Base-by-base conservation (phyloP, 768 basidiomycete species). In the Panellus pusillus region DNA sequence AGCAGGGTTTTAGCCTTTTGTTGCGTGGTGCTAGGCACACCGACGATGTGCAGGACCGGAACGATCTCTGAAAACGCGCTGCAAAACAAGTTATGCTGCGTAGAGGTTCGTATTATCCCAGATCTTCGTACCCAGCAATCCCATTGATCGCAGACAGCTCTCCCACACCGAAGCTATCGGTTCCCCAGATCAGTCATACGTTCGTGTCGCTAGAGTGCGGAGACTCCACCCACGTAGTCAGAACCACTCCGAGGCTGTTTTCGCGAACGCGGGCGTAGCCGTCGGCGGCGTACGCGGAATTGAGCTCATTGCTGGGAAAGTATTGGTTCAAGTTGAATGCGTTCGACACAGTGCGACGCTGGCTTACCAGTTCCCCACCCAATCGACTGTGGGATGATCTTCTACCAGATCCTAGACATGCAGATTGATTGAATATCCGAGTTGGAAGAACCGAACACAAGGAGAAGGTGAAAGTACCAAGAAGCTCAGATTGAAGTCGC, bases 191-290 rank as follows among this genome's bases (percentile, higher is more conserved):
- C 32, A 35, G 8, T 35, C 8, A 35, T 14, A 24, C 24, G 24
- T 6, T 6, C 24, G 24, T 6, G 24, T 24, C 24, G 24, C 24
- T 24, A 24, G 24, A 24, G 24, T 24, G 24, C 24, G 24, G 24
- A 24, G 24, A 24, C 6, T 24, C 24, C 24, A 24, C 32, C 3
- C 32, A 87, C 86, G 89, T 97, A 9, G 94, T 96, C 32, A 80
- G 69, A 4, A 93, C 69, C 7, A 84, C 90, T 45, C 89, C 90
- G 44, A 92, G 71, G 61, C 81, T 77, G 43, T 77, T 72, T 45
- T 86, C 82, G 60, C 93, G 94, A 48, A 94, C 84, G 52, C 95
- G 81, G 18, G 94, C 91, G 68, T 96, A 96, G 9, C 94, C 94
- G 64, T 95, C 93, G 0, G 91, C 91, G 14, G 94, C 94, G 68